A percentile compares a stretch with the other conserved stretches of the same genome.
phyloP scores from a whole-genome alignment of 1,284 basidiomycete genomes.

The Cryptococcus sp. region DNA sequence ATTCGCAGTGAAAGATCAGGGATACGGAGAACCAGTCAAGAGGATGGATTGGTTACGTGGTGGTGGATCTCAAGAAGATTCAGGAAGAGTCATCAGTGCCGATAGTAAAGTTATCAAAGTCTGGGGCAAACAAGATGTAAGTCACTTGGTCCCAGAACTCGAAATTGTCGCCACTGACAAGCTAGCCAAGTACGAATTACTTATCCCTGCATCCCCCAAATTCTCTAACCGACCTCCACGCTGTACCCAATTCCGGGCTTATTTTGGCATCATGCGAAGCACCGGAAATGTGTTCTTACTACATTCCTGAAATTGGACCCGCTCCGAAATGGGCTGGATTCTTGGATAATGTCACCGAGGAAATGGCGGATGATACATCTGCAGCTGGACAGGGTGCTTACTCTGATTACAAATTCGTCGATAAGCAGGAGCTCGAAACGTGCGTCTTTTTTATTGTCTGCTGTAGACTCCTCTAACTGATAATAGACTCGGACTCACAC shows the following conservation, averaged over 20 bases:
- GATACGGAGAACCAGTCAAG: constrained; percentile 88
- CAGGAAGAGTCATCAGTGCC: constrained; percentile 74
- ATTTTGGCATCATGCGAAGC: constrained; percentile 88
- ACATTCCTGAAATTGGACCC: constrained; percentile 91
- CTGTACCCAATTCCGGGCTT: constrained; percentile 77
- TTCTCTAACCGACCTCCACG: constrained; percentile 83
- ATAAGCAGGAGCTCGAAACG: constrained; percentile 78
- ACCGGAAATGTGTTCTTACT: constrained; percentile 85
- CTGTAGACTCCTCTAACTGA: no score
- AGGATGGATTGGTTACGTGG: constrained; percentile 87
- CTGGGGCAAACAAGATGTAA: constrained; percentile 78
- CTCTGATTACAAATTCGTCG: constrained; percentile 97
- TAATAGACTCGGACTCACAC: constrained; percentile 79
- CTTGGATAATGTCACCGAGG: constrained; percentile 96
- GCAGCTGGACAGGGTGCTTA: constrained; percentile 57
- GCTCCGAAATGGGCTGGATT: constrained; percentile 96
- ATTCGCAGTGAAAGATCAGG: constrained; percentile 91
- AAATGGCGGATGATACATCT: constrained; percentile 78
- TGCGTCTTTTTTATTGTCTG: constrained; percentile 49
- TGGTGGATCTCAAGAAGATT: constrained; percentile 72
- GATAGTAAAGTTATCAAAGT: constrained; percentile 95
- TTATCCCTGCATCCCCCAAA: constrained; percentile 85
- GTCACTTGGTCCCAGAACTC: no score
- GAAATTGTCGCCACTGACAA: constrained; percentile 1
- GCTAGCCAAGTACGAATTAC: constrained; percentile 78